Conservation (phyloP, 192 early-diverging fungal species). For the Backusella morwellensis region DNA sequence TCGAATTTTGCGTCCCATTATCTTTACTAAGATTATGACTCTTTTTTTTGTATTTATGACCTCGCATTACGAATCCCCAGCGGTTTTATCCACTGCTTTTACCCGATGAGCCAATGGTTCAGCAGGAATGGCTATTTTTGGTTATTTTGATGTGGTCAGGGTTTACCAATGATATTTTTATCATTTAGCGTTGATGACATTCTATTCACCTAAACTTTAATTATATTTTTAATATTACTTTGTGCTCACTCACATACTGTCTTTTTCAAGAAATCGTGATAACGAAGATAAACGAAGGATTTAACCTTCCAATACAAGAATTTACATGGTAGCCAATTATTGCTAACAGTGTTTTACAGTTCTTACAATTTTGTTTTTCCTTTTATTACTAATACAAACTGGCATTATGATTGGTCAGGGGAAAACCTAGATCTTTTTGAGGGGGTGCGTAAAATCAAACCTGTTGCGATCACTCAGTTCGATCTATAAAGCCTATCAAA, state of each 20-base stretch:
- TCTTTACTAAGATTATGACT: background rate
- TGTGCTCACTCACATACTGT: background rate
- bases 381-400: too few species aligned
- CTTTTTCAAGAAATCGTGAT: background rate
- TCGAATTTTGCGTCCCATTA: background rate
- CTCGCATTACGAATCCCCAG: background rate
- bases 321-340: too few species aligned
- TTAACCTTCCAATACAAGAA: too few species aligned
- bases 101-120: background rate
- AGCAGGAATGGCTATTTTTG: background rate
- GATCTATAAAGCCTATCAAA: too few species aligned
- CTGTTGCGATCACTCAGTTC: too few species aligned
- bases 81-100: conserved; percentile 7
- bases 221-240: background rate
- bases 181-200: background rate
- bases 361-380: too few species aligned
- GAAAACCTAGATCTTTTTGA: too few species aligned
- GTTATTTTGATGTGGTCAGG: background rate
- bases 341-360: too few species aligned
- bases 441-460: too few species aligned
- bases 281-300: background rate
- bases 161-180: background rate
- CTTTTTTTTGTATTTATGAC: background rate
- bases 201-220: background rate
- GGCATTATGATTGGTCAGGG: too few species aligned